Percentiles rank a stretch among this genome's conserved stretches.
phyloP scores from a whole-genome alignment of 2,329 filamentous ascomycete genomes.

The Fusarium ramigenum region DNA sequence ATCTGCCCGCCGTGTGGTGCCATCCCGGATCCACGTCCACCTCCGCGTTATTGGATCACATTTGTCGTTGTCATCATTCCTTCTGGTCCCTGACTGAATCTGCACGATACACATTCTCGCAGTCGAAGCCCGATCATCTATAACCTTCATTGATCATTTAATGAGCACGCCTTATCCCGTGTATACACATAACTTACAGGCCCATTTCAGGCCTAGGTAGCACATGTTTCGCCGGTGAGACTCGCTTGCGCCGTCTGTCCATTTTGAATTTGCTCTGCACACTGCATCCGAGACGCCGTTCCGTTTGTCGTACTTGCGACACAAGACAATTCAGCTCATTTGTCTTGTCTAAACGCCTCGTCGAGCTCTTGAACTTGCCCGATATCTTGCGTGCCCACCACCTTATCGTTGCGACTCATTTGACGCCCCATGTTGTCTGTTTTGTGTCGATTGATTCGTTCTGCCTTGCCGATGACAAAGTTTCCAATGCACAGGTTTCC shows the following conservation, averaged over 20 bases:
- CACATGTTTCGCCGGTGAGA: constrained; percentile 46
- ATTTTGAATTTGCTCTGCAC: constrained; percentile 33
- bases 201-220: constrained; percentile 37
- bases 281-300: constrained; percentile 33
- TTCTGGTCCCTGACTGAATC: constrained; percentile 19
- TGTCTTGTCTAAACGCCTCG: constrained; percentile 11
- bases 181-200: constrained; percentile 18
- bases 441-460: constrained; percentile 27
- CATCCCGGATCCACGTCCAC: constrained; percentile 32
- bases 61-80: constrained; percentile 16
- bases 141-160: constrained; percentile 25
- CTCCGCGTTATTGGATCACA: constrained; percentile 28
- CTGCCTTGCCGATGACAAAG: constrained; percentile 41
- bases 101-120: constrained; percentile 17
- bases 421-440: constrained; percentile 20
- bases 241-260: constrained; percentile 36
- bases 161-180: constrained; percentile 29
- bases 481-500: constrained; percentile 28
- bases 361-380: constrained; percentile 5
- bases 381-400: constrained; percentile 1
- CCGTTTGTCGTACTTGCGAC: constrained; percentile 31
- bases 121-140: constrained; percentile 14
- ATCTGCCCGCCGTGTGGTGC: constrained; percentile 32
- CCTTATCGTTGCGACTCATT: constrained; percentile 18
- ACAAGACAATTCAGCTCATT: constrained; percentile 18